phyloP scores from a whole-genome alignment of 1,284 basidiomycete genomes.

The Fistulina hepatica region DNA sequence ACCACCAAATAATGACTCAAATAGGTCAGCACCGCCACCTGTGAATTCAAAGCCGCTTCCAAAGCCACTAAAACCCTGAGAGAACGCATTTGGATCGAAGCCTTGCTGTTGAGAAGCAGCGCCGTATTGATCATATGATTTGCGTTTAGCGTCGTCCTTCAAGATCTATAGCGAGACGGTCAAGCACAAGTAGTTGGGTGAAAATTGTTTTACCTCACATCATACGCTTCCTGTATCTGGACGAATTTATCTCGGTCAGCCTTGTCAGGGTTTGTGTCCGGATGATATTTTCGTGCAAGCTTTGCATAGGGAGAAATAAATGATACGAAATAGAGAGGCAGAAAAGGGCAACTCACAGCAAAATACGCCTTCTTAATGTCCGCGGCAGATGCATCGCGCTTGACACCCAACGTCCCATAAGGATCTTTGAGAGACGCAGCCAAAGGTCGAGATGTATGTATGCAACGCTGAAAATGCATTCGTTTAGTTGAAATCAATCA shows the following conservation, averaged over 20 bases:
- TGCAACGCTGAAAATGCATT: slow-evolving; percentile 41
- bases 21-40: slow-evolving; percentile 63
- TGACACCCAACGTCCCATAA: slow-evolving; percentile 84
- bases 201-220: slow-evolving; percentile 45
- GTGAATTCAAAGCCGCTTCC: slow-evolving; percentile 37
- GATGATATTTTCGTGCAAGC: slow-evolving; percentile 97
- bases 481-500: slow-evolving; percentile 10
- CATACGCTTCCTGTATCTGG: slow-evolving; percentile 96
- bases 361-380: slow-evolving; percentile 99
- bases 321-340: slow-evolving; percentile 3
- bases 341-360: slow-evolving; percentile 43
- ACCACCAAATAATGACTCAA: slow-evolving; percentile 84
- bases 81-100: slow-evolving; percentile 82
- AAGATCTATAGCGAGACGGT: slow-evolving; percentile 48
- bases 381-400: slow-evolving; percentile 69
- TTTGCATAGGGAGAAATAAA: slow-evolving; percentile 25
- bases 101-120: slow-evolving; percentile 89
- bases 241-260: slow-evolving; percentile 88
- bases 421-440: slow-evolving; percentile 78
- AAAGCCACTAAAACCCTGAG: slow-evolving; percentile 44
- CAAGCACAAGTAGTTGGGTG: slow-evolving; percentile 10
- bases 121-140: slow-evolving; percentile 91
- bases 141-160: slow-evolving; percentile 90
- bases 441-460: slow-evolving; percentile 58
- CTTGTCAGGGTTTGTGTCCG: slow-evolving; percentile 93